phyloP scores from a whole-genome alignment of 2,329 filamentous ascomycete species.

The Phialophora tarda region DNA sequence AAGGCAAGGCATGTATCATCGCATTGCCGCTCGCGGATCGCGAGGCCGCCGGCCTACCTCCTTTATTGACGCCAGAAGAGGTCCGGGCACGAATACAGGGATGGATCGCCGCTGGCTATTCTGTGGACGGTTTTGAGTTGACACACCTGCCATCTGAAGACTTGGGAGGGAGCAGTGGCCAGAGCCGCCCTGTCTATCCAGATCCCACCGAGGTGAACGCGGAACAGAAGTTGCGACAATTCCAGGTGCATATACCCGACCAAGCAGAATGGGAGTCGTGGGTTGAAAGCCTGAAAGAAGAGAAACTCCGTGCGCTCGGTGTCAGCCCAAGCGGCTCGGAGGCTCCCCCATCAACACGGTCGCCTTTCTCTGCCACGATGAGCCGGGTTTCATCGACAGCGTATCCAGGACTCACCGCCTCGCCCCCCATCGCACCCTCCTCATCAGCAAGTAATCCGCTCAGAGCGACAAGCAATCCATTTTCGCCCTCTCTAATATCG shows the following conservation, averaged over 20 bases:
- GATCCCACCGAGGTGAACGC: constrained; percentile 48
- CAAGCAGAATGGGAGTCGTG: constrained; percentile 74
- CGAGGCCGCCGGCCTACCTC: constrained; percentile 59
- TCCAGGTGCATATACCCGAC: constrained; percentile 51
- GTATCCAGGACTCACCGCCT: constrained; percentile 78
- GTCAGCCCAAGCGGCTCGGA: constrained; percentile 81
- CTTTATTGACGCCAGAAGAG: constrained; percentile 49
- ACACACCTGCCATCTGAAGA: constrained; percentile 26
- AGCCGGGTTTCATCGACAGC: constrained; percentile 72
- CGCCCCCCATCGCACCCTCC: constrained; percentile 76
- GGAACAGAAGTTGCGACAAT: constrained; percentile 45
- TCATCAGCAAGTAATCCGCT: constrained; percentile 75
- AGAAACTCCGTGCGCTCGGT: constrained; percentile 88
- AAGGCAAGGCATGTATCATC: constrained; percentile 74
- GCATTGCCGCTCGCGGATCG: constrained; percentile 71
- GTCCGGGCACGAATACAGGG: constrained; percentile 47
- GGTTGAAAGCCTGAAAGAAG: constrained; percentile 81
- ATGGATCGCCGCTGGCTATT: constrained; percentile 53
- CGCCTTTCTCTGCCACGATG: constrained; percentile 66
- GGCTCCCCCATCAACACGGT: constrained; percentile 62
- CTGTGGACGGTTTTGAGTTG: constrained; percentile 50
- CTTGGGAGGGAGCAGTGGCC: constrained; percentile 37
- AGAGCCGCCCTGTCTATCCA: constrained; percentile 53
- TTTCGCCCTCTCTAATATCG: constrained; percentile 65
- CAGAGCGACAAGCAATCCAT: constrained; percentile 64